Evolutionary conservation across 2,329 filamentous ascomycete genomes (phyloP).

Genomic region (Aspergillus ruber): DNA sequence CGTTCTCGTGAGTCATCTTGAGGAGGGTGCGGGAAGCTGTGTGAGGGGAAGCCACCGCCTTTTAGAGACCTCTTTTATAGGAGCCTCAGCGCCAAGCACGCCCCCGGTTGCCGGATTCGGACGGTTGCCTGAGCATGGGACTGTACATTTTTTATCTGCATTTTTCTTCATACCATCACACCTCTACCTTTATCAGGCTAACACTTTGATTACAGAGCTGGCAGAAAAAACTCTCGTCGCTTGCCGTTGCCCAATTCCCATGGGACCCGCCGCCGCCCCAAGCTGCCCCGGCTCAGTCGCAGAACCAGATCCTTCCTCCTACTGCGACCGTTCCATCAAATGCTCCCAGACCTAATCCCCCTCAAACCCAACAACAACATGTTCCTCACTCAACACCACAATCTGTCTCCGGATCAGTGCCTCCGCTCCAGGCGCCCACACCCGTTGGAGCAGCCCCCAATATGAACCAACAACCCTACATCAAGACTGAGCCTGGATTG

Average conservation of each 20-base stretch:
- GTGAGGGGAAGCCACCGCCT: conserved; percentile 32
- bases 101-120: background rate
- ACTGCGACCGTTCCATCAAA: conserved; percentile 40
- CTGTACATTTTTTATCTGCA: no score
- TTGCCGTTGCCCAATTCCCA: conserved; percentile 81
- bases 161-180: background rate
- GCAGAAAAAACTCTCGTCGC: conserved; percentile 82
- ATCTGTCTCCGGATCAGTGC: conserved; percentile 21
- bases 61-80: conserved; percentile 31
- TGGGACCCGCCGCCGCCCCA: conserved; percentile 78
- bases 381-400: conserved; percentile 30
- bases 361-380: conserved; percentile 27
- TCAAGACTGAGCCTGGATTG: conserved; percentile 49
- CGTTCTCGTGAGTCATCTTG: no score
- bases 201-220: conserved; percentile 60
- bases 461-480: conserved; percentile 29
- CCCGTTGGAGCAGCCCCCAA: conserved; percentile 13
- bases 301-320: conserved; percentile 33
- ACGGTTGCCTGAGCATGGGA: no score
- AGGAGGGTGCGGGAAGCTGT: conserved; percentile 27
- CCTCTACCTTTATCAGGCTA: background rate
- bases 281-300: conserved; percentile 42
- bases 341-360: conserved; percentile 31
- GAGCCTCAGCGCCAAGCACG: conserved; percentile 13
- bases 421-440: conserved; percentile 18